Conservation (phyloP, 768 basidiomycete genomes). For the Macrocybe gigantea region DNA sequence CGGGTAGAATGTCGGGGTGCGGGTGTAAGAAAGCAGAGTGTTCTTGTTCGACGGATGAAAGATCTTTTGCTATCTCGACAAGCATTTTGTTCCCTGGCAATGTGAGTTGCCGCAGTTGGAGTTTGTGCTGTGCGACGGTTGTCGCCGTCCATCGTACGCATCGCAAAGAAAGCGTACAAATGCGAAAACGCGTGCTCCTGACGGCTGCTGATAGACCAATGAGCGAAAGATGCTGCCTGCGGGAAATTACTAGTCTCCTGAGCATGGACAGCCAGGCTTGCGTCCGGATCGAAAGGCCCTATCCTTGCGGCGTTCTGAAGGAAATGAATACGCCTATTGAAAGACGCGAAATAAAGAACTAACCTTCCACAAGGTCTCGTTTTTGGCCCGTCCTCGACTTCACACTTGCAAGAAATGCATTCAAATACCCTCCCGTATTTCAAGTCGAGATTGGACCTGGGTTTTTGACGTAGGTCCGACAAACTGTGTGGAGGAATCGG, state of each 20-base stretch:
- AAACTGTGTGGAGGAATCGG: too few relatives aligned
- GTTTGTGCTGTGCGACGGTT: neutral
- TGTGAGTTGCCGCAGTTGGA: neutral
- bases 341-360: neutral
- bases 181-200: too few relatives aligned
- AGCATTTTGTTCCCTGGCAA: neutral
- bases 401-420: too few relatives aligned
- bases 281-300: slow-evolving; percentile 16
- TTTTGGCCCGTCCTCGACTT: neutral
- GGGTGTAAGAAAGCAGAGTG: too few relatives aligned
- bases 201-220: too few relatives aligned
- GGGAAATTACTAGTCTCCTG: slow-evolving; percentile 51
- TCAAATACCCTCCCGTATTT: too few relatives aligned
- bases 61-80: neutral
- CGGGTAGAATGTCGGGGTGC: slow-evolving; percentile 1
- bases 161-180: too few relatives aligned
- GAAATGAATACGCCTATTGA: neutral
- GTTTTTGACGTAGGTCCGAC: too few relatives aligned
- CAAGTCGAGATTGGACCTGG: too few relatives aligned
- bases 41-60: too few relatives aligned
- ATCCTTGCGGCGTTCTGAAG: slow-evolving; percentile 3
- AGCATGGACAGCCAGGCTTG: slow-evolving; percentile 65
- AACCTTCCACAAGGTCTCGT: slow-evolving; percentile 7
- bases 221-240: slow-evolving; percentile 39
- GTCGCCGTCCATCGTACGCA: slow-evolving; percentile 6